phyloP scores from a whole-genome alignment of 1,284 basidiomycete species.

The Malassezia psittaci region DNA sequence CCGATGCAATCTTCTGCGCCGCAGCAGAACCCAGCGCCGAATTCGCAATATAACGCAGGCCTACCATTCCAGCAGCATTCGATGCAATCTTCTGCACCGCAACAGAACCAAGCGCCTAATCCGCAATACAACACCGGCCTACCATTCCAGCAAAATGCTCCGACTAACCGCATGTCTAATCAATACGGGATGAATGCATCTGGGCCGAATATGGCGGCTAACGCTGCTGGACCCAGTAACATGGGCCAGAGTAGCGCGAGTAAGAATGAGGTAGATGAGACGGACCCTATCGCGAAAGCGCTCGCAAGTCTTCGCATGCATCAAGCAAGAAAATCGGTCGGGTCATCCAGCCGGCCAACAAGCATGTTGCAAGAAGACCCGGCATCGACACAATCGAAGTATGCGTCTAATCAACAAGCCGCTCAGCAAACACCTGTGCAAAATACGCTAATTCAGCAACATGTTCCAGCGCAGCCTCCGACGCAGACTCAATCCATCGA shows the following conservation, averaged over 20 bases:
- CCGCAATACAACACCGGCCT: neutral
- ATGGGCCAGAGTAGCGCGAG: too few relatives aligned
- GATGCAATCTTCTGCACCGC: neutral
- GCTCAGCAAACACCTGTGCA: neutral
- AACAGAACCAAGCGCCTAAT: neutral
- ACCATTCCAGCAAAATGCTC: neutral
- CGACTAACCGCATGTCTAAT: too few relatives aligned
- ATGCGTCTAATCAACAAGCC: neutral
- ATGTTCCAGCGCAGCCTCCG: neutral
- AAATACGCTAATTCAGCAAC: neutral
- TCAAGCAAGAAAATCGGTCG: slow-evolving; percentile 30
- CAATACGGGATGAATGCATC: too few relatives aligned
- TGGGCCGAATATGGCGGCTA: too few relatives aligned
- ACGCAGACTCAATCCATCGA: slow-evolving; percentile 10
- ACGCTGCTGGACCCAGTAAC: too few relatives aligned
- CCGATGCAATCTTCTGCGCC: neutral
- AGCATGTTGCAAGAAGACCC: slow-evolving; percentile 15
- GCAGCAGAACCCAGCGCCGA: neutral
- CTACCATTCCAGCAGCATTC: neutral
- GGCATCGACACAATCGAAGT: neutral
- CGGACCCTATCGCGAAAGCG: slow-evolving; percentile 65
- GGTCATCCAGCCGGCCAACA: slow-evolving; percentile 22
- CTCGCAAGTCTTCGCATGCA: slow-evolving; percentile 54
- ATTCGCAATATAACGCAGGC: neutral
- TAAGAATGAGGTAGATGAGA: slow-evolving; percentile 17